Percentiles rank a stretch among this genome's conserved stretches.
Conservation (phyloP, 345 rosid genomes). For the Ricinus communis region DNA sequence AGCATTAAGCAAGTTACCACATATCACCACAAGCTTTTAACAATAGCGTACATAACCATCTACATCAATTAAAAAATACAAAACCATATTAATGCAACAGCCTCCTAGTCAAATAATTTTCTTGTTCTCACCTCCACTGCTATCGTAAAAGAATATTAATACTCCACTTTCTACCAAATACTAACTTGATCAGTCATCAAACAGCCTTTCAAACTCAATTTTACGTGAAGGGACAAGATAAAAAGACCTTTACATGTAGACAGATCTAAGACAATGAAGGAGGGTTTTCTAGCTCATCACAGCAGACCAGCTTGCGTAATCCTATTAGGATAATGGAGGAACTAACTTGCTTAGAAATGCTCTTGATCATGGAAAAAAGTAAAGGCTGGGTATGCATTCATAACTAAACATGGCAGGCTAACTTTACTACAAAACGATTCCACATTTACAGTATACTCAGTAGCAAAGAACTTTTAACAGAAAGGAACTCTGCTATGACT, state of each 20-base stretch:
- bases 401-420: background rate
- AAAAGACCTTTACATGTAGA: background rate
- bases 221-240: background rate
- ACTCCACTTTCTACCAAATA: background rate
- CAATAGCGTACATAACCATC: background rate
- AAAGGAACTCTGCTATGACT: background rate
- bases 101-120: background rate
- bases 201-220: background rate
- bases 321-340: background rate
- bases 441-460: background rate
- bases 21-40: background rate
- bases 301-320: background rate
- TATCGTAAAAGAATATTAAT: background rate
- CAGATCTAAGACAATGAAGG: background rate
- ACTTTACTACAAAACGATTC: background rate
- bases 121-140: background rate
- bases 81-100: background rate
- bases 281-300: background rate
- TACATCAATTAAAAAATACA: conserved; percentile 3
- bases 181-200: background rate
- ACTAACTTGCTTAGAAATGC: background rate
- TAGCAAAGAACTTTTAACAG: background rate
- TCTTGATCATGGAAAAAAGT: background rate
- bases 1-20: background rate
- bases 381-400: background rate